Evolutionary conservation across 2,329 filamentous ascomycete genomes (phyloP).

Genomic region (Cryphonectria japonica): DNA sequence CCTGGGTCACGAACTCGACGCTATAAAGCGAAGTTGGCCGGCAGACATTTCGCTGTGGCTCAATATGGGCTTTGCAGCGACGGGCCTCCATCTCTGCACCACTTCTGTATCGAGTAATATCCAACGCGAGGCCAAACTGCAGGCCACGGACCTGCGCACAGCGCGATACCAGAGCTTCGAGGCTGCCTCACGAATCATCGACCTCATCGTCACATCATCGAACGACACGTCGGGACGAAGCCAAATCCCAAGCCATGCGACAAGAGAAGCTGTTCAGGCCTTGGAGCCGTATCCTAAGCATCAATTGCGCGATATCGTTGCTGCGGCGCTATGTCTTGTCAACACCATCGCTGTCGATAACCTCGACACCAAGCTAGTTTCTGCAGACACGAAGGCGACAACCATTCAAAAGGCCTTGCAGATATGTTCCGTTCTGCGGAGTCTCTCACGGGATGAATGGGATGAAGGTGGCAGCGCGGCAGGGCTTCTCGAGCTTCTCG

Average conservation of each 20-base stretch:
- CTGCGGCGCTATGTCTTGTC: neutral
- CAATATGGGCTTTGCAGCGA: neutral
- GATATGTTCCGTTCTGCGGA: neutral
- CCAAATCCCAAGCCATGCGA: neutral
- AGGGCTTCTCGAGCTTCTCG: constrained; percentile 6
- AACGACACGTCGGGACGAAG: neutral
- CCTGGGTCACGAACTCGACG: neutral
- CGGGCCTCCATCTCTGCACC: neutral
- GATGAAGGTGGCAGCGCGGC: neutral
- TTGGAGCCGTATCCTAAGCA: neutral
- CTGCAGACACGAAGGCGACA: neutral
- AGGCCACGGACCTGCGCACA: neutral
- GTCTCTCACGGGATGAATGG: neutral
- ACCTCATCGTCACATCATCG: neutral
- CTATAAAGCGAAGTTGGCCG: neutral
- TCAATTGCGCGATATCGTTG: neutral
- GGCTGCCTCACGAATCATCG: neutral
- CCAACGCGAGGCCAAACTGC: neutral
- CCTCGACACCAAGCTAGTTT: neutral
- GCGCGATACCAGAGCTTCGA: constrained; percentile 6
- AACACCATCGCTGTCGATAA: neutral
- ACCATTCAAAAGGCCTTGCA: neutral
- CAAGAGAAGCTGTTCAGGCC: neutral
- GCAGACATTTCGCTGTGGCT: neutral
- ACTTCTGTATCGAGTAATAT: neutral